phyloP scores from a whole-genome alignment of 73 alveolate genomes.

The Tetrahymena elliotti region DNA sequence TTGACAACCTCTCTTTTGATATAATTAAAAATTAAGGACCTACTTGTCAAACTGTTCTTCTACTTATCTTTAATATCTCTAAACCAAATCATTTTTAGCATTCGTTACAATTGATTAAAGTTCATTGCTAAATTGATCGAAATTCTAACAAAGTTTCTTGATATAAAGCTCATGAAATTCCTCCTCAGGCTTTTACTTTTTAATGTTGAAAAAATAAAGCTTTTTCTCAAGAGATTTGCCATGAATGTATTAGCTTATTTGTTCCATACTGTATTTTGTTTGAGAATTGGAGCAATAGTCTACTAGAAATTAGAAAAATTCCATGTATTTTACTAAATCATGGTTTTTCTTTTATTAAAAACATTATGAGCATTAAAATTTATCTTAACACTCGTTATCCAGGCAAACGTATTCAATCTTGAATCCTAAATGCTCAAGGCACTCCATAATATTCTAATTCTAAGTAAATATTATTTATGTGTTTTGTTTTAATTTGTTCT shows the following conservation, averaged over 20 bases:
- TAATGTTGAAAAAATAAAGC: not conserved
- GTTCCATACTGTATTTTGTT: not conserved
- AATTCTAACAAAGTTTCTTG: not conserved
- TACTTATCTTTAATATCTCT: not conserved
- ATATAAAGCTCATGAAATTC: not conserved
- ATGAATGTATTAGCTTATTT: not conserved
- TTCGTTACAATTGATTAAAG: not conserved
- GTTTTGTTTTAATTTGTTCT: not conserved
- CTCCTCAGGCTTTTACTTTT: not conserved
- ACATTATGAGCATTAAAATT: not conserved
- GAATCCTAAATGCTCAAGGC: not conserved
- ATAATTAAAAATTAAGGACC: not conserved
- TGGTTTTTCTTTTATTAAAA: not conserved
- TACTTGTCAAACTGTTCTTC: not conserved
- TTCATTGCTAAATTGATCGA: not conserved
- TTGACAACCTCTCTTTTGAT: not conserved
- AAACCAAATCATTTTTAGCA: not conserved
- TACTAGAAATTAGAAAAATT: not conserved
- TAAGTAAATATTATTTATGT: not conserved
- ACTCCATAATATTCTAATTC: not conserved
- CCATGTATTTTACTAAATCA: not conserved
- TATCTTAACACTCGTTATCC: not conserved
- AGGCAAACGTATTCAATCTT: not conserved
- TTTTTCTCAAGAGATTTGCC: not conserved
- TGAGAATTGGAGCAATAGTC: not conserved